Percentiles rank a stretch among this genome's conserved stretches.
Evolutionary conservation across 495 filamentous ascomycete species (phyloP).

Genomic region (Penicillium lividum): DNA sequence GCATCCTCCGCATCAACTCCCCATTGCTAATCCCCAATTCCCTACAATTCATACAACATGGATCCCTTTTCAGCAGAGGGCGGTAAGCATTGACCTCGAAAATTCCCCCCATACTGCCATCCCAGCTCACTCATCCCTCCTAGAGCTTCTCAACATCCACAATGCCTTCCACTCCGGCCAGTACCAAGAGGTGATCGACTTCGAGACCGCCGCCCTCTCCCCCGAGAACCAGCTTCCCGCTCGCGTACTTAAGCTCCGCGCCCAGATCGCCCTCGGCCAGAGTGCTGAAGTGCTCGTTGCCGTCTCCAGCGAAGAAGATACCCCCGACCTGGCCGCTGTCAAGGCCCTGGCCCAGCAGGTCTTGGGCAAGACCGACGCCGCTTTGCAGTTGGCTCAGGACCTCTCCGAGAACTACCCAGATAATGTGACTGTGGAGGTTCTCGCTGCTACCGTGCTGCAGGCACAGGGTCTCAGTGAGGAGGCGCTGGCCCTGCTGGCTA

Average conservation of each 20-base stretch:
- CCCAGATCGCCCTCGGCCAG: constrained; percentile 78
- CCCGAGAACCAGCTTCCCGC: constrained; percentile 74
- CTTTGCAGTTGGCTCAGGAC: constrained; percentile 62
- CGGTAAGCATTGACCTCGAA: constrained; percentile 44
- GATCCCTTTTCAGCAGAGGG: constrained; percentile 95
- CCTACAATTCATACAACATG: constrained; percentile 49
- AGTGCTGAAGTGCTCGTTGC: constrained; percentile 68
- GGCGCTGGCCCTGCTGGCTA: constrained; percentile 72
- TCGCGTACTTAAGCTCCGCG: constrained; percentile 76
- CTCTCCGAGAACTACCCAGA: constrained; percentile 66
- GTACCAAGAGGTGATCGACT: constrained; percentile 79
- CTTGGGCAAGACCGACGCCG: constrained; percentile 58
- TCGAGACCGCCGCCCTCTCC: constrained; percentile 73
- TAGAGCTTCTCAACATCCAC: constrained; percentile 93
- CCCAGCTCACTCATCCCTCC: constrained; percentile 13
- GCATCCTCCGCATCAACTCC: constrained; percentile 19
- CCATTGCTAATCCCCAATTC: constrained; percentile 24
- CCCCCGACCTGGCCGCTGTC: constrained; percentile 75
- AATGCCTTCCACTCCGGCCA: constrained; percentile 93
- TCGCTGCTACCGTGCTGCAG: constrained; percentile 76
- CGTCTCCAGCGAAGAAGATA: constrained; percentile 60
- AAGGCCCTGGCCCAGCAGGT: constrained; percentile 72
- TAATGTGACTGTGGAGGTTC: constrained; percentile 78
- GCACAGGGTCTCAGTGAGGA: constrained; percentile 77
- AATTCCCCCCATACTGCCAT: not conserved